Conservation (phyloP, 352 stramenopile genomes). For the Albugo candida region DNA sequence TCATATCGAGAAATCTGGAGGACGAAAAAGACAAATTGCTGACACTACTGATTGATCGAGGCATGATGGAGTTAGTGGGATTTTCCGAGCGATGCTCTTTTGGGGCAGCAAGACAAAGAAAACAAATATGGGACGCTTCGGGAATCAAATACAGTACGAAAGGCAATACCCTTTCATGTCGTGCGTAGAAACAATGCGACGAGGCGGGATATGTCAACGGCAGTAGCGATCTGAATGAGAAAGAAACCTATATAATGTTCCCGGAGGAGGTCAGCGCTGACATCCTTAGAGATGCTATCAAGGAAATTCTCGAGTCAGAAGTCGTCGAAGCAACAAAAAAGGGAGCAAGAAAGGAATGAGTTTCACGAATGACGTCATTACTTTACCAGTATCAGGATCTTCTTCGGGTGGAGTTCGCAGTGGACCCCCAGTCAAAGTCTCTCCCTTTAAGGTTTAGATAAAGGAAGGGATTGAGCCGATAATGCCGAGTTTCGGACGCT, state of each 20-base stretch:
- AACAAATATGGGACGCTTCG: not conserved
- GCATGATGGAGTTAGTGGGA: not conserved
- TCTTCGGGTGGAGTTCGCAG: not conserved
- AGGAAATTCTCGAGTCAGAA: not conserved
- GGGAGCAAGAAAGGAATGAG: not conserved
- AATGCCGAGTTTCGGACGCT: not conserved
- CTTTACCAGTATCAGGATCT: no score
- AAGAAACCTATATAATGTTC: not conserved
- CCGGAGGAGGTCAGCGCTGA: not conserved
- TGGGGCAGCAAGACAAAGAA: not conserved
- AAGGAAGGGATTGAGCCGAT: no score
- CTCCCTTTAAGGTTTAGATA: no score
- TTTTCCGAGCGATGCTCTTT: not conserved
- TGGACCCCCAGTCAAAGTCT: not conserved
- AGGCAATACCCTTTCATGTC: not conserved
- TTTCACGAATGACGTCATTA: no score
- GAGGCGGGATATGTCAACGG: not conserved
- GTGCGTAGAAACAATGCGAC: not conserved
- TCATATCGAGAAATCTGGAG: no score
- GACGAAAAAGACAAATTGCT: no score
- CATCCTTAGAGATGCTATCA: no score
- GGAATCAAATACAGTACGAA: not conserved
- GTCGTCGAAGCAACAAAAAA: not conserved
- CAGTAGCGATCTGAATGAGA: not conserved
- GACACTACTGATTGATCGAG: not conserved